Evolutionary conservation across 345 rosid genomes (phyloP).

Genomic region (Geranium brycei): DNA sequence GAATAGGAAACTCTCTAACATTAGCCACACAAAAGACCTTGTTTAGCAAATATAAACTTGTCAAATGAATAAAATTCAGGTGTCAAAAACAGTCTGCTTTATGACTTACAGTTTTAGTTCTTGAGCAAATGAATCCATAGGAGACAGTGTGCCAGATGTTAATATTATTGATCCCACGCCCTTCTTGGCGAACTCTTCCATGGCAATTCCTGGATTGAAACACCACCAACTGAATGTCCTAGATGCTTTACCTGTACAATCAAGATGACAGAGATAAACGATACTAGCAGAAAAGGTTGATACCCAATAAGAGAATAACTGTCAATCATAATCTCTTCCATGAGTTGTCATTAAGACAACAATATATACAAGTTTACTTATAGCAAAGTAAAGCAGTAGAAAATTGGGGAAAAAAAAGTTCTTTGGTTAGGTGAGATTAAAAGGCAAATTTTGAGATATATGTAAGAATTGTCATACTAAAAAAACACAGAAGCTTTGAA

Average conservation of each 20-base stretch:
- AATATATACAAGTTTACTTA: too few relatives aligned
- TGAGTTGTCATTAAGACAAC: background rate
- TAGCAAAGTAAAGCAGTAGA: too few relatives aligned
- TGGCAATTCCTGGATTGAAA: constrained; percentile 92
- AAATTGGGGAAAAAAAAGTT: too few relatives aligned
- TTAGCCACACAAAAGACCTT: constrained; percentile 12
- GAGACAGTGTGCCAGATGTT: constrained; percentile 96
- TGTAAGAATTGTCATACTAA: too few relatives aligned
- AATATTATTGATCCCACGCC: constrained; percentile 80
- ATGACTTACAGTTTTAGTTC: constrained; percentile 72
- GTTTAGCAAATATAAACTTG: constrained; percentile 13
- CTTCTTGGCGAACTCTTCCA: constrained; percentile 61
- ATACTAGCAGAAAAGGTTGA: constrained; percentile 2
- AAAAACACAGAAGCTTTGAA: too few relatives aligned
- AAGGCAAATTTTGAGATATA: too few relatives aligned
- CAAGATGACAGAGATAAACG: constrained; percentile 5
- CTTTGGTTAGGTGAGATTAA: too few relatives aligned
- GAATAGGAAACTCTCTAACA: constrained; percentile 74
- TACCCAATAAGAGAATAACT: background rate
- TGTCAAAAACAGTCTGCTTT: constrained; percentile 7
- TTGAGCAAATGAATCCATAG: constrained; percentile 82
- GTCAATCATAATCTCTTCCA: background rate
- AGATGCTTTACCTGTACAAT: constrained; percentile 58
- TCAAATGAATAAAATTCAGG: background rate
- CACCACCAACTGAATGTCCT: constrained; percentile 99